phyloP scores from a whole-genome alignment of 345 rosid genomes.

The Populus simonii region DNA sequence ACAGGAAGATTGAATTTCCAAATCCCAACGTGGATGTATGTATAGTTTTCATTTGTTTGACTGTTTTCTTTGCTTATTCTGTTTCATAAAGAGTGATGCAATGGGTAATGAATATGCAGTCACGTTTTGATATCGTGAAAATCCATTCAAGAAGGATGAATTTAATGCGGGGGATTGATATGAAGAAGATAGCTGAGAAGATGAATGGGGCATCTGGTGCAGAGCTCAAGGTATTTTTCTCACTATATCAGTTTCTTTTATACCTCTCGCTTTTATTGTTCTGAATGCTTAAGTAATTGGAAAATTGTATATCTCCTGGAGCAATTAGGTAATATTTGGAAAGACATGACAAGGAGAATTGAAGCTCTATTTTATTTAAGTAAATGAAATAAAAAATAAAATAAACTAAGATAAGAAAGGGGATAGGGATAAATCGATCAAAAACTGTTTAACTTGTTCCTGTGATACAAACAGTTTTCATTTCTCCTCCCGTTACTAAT shows the following conservation, averaged over 20 bases:
- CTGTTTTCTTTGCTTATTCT: neutral
- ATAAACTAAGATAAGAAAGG: neutral
- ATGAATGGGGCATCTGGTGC: slow-evolving; percentile 99
- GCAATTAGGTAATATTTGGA: neutral
- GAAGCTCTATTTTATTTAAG: neutral
- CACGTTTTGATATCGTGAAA: slow-evolving; percentile 87
- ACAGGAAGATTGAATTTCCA: slow-evolving; percentile 23
- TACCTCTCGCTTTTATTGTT: neutral
- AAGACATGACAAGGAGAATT: neutral
- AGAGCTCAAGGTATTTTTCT: slow-evolving; percentile 74
- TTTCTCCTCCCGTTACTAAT: neutral
- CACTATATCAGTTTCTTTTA: neutral
- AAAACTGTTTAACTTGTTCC: neutral
- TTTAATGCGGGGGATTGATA: slow-evolving; percentile 94
- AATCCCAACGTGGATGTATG: slow-evolving; percentile 92
- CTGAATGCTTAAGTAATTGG: neutral
- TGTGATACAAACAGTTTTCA: neutral
- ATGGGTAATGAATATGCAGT: slow-evolving; percentile 47
- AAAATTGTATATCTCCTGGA: neutral
- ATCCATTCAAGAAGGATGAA: slow-evolving; percentile 98
- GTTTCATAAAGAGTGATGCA: neutral
- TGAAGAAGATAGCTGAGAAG: slow-evolving; percentile 97
- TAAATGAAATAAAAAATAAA: neutral
- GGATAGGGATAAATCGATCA: neutral
- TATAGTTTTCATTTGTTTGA: neutral